Conservation (phyloP, 2,329 filamentous ascomycete species). For the Fusarium pseudoanthophilum region DNA sequence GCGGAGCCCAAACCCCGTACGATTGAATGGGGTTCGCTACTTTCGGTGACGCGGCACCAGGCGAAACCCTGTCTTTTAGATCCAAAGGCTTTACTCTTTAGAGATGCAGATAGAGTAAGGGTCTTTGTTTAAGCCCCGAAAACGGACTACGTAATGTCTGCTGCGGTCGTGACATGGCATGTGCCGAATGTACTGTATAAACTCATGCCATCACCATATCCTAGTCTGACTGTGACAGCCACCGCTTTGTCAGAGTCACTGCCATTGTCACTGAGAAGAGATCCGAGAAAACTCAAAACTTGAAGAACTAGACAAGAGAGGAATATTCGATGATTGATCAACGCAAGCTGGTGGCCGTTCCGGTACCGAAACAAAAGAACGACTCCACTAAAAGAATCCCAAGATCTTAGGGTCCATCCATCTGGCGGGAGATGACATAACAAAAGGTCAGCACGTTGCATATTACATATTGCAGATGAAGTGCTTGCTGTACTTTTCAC, state of each 20-base stretch:
- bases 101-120: conserved; percentile 10
- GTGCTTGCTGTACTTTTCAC: background rate
- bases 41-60: conserved; percentile 35
- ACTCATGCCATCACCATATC: conserved; percentile 3
- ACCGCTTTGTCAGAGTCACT: background rate
- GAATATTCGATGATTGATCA: background rate
- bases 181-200: conserved; percentile 8
- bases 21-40: conserved; percentile 16
- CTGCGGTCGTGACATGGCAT: conserved; percentile 5
- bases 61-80: conserved; percentile 13
- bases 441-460: conserved; percentile 8
- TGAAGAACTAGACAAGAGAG: background rate
- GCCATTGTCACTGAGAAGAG: background rate
- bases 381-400: background rate
- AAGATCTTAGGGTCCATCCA: conserved; percentile 28
- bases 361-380: conserved; percentile 10
- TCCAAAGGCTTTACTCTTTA: conserved; percentile 15
- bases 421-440: conserved; percentile 27
- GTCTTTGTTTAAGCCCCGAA: conserved; percentile 20
- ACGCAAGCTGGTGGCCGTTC: conserved; percentile 6
- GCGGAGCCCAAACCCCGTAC: conserved; percentile 21
- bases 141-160: conserved; percentile 28
- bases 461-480: background rate
- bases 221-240: background rate
- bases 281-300: background rate